phyloP scores from a whole-genome alignment of 202 grass and related monocot species.

The Setaria italica region DNA sequence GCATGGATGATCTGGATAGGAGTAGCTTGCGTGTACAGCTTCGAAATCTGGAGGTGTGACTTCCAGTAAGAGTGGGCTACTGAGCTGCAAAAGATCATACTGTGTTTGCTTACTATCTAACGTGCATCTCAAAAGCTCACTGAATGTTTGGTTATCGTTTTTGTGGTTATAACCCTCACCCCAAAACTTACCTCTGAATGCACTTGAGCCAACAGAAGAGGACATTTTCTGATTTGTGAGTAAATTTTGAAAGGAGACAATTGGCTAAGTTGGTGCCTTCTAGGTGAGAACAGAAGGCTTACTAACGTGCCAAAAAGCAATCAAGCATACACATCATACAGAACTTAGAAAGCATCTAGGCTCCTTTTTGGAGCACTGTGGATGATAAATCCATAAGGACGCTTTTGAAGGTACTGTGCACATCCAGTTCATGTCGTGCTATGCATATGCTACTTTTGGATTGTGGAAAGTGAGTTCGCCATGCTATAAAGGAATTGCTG shows the following conservation, averaged over 20 bases:
- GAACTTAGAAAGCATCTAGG: conserved; percentile 50
- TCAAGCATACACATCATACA: conserved; percentile 16
- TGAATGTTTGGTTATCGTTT: conserved; percentile 22
- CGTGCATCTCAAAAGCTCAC: conserved; percentile 21
- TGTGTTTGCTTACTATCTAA: background rate
- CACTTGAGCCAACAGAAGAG: background rate
- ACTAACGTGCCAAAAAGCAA: conserved; percentile 45
- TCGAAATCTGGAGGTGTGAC: conserved; percentile 6
- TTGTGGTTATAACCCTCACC: conserved; percentile 12
- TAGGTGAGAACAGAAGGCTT: conserved; percentile 40
- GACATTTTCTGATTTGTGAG: background rate
- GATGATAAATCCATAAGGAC: conserved; percentile 39
- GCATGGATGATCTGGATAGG: background rate
- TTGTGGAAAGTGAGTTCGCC: conserved; percentile 27
- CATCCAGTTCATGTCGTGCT: conserved; percentile 39
- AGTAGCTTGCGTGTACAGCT: conserved; percentile 26
- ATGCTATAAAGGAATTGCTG: conserved; percentile 46
- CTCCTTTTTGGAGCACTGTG: conserved; percentile 44
- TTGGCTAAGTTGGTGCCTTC: conserved; percentile 20
- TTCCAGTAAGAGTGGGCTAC: background rate
- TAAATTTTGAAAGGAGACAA: conserved; percentile 18
- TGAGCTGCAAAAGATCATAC: conserved; percentile 34
- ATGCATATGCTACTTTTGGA: conserved; percentile 32
- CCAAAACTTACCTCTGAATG: background rate
- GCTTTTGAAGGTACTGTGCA: conserved; percentile 38